Base-by-base conservation (phyloP, 1,139 yeast genomes). In the Yamadazyma epiphylla region DNA sequence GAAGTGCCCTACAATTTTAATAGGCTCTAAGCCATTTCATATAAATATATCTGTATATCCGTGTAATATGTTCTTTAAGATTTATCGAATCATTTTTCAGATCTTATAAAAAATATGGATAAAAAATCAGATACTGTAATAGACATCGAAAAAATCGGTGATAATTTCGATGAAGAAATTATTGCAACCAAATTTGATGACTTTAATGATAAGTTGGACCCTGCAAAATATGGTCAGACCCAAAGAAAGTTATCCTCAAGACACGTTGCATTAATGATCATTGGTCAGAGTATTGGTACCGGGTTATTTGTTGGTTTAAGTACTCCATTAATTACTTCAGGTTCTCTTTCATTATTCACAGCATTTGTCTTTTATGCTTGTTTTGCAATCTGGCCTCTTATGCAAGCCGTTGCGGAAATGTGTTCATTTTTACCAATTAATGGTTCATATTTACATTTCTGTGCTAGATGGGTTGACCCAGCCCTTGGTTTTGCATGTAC, bases 261-360 rank as follows among this genome's bases (percentile, higher is more conserved):
- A 27, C 77, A 72, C 47, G 64, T 72, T 13, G 55, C 66, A 25
- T 58, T 72, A 43, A 66, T 72, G 59, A 66, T 71, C 28, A 64
- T 72, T 27, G 77, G 77, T n/a, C 74, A 71, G 33, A 55, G 68
- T 33, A 67, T 71, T 27, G 76, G 77, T 19, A 62, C 74, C 3
- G 77, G 77, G 30, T 51, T 70, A 26, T 69, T 64, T 42, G 49
- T 64, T 22, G 68, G 70, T 13, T 43, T 63, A 28, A 48, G 58
- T 12, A 33, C 53, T 3, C 68, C 69, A 2, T 51, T 64, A 32
- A 52, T 51, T 32, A 50, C 53, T 3, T 51, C 61, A 5, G 71
- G 71, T 7, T 54, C 66, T n/a, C 46, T 63, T 13, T 53, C 68
- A 9, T 50, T 64, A 26, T 60, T 64, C 32, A 38, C 60, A 3